Conservation (phyloP, 2,329 filamentous ascomycete genomes). For the Alternaria triticimaculans region DNA sequence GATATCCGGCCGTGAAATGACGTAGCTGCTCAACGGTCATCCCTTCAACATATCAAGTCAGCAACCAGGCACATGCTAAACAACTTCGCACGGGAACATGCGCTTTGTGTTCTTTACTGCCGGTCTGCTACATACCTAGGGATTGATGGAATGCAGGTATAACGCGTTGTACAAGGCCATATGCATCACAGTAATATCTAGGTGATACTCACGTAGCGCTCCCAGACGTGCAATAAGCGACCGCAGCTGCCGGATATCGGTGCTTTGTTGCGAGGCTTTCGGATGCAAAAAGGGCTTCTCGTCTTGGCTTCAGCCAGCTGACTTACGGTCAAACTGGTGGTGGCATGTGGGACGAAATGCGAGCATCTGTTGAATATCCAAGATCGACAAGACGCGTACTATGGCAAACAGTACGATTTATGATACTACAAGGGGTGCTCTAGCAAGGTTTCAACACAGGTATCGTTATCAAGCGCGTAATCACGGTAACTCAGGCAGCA, state of each 20-base stretch:
- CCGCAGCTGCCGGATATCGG: background rate
- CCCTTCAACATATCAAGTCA: background rate
- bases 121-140: background rate
- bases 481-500: background rate
- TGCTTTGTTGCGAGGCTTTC: background rate
- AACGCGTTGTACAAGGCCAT: background rate
- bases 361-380: background rate
- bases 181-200: background rate
- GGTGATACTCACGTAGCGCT: background rate
- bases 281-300: background rate
- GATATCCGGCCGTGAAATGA: conserved; percentile 5
- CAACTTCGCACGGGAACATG: background rate
- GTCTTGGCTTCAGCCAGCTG: background rate
- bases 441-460: background rate
- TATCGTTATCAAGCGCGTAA: background rate
- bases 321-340: background rate
- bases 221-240: background rate
- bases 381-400: background rate
- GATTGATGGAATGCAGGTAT: background rate
- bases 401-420: background rate
- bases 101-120: background rate
- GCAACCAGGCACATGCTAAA: background rate
- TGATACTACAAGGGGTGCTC: background rate
- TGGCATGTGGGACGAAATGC: background rate
- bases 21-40: background rate